Conservation (phyloP, 148 eudicot genomes). For the Silene conica region DNA sequence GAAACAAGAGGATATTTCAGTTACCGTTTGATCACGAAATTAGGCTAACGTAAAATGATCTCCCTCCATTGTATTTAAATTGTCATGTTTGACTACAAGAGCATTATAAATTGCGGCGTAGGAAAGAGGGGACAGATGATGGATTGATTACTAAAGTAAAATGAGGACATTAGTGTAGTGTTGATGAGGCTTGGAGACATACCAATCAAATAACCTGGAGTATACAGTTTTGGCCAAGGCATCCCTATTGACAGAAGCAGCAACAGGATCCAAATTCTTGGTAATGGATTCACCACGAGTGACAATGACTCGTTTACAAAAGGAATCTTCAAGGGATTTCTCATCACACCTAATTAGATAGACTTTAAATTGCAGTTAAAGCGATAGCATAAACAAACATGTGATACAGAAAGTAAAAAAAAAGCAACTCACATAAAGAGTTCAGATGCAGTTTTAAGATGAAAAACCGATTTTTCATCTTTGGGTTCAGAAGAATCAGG, state of each 20-base stretch:
- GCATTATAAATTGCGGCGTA: too few relatives aligned
- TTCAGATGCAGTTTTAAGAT: slow-evolving; percentile 72
- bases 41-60: background rate
- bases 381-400: background rate
- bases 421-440: slow-evolving; percentile 55
- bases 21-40: background rate
- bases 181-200: slow-evolving; percentile 9
- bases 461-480: slow-evolving; percentile 70
- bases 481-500: slow-evolving; percentile 84
- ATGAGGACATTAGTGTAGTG: too few relatives aligned
- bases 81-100: background rate
- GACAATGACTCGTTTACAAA: slow-evolving; percentile 88
- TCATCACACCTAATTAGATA: slow-evolving; percentile 74
- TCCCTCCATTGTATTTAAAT: background rate
- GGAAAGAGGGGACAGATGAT: too few relatives aligned
- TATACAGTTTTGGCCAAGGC: slow-evolving; percentile 87
- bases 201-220: slow-evolving; percentile 94
- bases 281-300: slow-evolving; percentile 92
- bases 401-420: background rate
- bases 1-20: slow-evolving; percentile 15
- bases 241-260: slow-evolving; percentile 82
- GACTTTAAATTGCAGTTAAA: slow-evolving; percentile 1
- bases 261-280: slow-evolving; percentile 68
- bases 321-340: slow-evolving; percentile 82
- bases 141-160: too few relatives aligned